phyloP scores from a whole-genome alignment of 1,284 basidiomycete species.

The Microbotryomycetes sp. region DNA sequence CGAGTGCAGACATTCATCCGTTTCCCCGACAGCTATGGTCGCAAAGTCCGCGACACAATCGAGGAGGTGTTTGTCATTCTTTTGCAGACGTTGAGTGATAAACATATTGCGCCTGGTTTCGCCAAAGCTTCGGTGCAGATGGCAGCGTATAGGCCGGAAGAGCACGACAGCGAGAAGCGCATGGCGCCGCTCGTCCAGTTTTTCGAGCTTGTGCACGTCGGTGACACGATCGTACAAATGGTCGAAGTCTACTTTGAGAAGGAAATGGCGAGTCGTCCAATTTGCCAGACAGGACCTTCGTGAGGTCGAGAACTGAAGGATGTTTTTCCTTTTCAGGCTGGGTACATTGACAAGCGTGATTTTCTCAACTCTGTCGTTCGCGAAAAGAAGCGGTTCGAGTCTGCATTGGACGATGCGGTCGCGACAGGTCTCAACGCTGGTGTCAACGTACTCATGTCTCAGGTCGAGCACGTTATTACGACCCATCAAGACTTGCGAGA shows the following conservation, averaged over 20 bases:
- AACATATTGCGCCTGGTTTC: conserved; percentile 82
- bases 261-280: conserved; percentile 61
- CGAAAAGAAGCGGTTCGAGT: conserved; percentile 94
- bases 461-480: conserved; percentile 89
- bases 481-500: conserved; percentile 75
- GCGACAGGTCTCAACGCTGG: conserved; percentile 88
- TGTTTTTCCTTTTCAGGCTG: conserved; percentile 49
- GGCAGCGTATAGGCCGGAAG: conserved; percentile 75
- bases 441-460: conserved; percentile 91
- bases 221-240: conserved; percentile 95
- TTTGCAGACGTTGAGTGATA: conserved; percentile 65
- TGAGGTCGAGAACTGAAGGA: conserved; percentile 1
- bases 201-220: conserved; percentile 94
- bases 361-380: conserved; percentile 88
- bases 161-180: conserved; percentile 58
- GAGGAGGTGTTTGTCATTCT: conserved; percentile 86
- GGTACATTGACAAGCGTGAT: conserved; percentile 81
- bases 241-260: conserved; percentile 97
- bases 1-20: conserved; percentile 79
- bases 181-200: conserved; percentile 92
- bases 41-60: conserved; percentile 47
- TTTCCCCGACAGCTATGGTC: conserved; percentile 67
- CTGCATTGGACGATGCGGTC: conserved; percentile 82
- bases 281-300: not conserved
- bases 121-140: conserved; percentile 73